A percentile compares a stretch with the other conserved stretches of the same genome.
These are phyloP conservation scores for Lycium barbarum DNA, from an alignment of 257 asterid species.

Conservation along the genomic window DNA sequence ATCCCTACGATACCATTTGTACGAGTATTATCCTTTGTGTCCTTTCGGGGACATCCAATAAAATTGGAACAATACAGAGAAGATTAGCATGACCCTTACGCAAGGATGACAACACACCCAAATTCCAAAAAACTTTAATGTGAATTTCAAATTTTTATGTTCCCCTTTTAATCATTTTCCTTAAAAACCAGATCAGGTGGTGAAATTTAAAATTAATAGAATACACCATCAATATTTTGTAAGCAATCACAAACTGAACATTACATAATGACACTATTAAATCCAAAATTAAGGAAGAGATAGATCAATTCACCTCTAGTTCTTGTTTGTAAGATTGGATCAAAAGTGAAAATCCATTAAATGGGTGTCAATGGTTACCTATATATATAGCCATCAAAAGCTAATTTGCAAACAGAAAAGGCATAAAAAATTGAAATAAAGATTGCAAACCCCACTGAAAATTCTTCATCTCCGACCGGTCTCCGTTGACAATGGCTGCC, in stretches of 20 bases:
- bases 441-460: no score
- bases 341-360: neutral
- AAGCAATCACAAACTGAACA: neutral
- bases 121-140: no score
- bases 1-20: no score
- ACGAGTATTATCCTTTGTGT: no score
- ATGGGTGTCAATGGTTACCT: neutral
- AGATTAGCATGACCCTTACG: neutral
- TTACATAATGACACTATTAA: no score
- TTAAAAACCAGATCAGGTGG: neutral
- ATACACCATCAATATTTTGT: neutral
- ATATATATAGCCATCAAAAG: neutral
- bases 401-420: no score
- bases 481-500: no score
- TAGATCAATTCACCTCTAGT: neutral
- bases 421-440: no score
- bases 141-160: neutral
- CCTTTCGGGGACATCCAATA: no score
- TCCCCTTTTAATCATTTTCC: neutral
- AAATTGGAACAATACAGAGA: neutral
- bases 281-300: no score
- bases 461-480: no score
- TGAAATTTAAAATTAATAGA: no score
- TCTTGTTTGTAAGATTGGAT: constrained; percentile 1
- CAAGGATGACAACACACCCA: neutral